phyloP scores from a whole-genome alignment of 2,329 filamentous ascomycete genomes.

The Eutypa lata region DNA sequence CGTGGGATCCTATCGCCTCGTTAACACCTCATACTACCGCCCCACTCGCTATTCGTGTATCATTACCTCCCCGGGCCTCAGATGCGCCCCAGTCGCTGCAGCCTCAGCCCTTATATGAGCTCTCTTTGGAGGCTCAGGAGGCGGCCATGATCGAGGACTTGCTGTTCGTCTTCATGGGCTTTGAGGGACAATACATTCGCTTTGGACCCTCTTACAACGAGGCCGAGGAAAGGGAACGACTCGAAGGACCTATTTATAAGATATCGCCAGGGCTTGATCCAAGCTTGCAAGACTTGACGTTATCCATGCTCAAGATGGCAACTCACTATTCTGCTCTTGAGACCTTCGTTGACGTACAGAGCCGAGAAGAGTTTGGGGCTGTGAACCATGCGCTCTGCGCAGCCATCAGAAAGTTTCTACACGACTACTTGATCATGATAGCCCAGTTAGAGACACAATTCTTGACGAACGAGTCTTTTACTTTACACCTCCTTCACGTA shows the following conservation, averaged over 20 bases:
- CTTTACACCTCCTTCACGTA: slow-evolving; percentile 87
- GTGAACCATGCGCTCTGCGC: slow-evolving; percentile 96
- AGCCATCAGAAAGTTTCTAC: slow-evolving; percentile 85
- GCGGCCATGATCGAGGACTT: slow-evolving; percentile 84
- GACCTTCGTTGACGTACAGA: slow-evolving; percentile 91
- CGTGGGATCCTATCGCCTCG: slow-evolving; percentile 78
- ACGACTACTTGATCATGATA: slow-evolving; percentile 90
- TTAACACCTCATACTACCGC: slow-evolving; percentile 65
- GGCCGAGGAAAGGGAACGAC: slow-evolving; percentile 76
- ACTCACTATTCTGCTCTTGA: slow-evolving; percentile 90
- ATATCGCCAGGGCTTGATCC: slow-evolving; percentile 84
- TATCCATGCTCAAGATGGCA: slow-evolving; percentile 89
- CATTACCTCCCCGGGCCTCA: slow-evolving; percentile 70
- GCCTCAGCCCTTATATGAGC: slow-evolving; percentile 63
- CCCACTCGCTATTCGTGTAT: slow-evolving; percentile 45
- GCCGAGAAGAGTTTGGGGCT: slow-evolving; percentile 85
- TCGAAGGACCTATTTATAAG: slow-evolving; percentile 78
- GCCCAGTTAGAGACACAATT: slow-evolving; percentile 93
- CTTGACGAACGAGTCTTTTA: slow-evolving; percentile 83
- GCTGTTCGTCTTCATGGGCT: slow-evolving; percentile 95
- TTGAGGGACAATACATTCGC: slow-evolving; percentile 95
- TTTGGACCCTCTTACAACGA: slow-evolving; percentile 83
- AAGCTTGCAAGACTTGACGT: slow-evolving; percentile 81
- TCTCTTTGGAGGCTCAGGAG: slow-evolving; percentile 81
- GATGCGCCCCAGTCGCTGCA: slow-evolving; percentile 67